Base-by-base conservation (phyloP, 306 rosid species). In the Quercus berberidifolia region DNA sequence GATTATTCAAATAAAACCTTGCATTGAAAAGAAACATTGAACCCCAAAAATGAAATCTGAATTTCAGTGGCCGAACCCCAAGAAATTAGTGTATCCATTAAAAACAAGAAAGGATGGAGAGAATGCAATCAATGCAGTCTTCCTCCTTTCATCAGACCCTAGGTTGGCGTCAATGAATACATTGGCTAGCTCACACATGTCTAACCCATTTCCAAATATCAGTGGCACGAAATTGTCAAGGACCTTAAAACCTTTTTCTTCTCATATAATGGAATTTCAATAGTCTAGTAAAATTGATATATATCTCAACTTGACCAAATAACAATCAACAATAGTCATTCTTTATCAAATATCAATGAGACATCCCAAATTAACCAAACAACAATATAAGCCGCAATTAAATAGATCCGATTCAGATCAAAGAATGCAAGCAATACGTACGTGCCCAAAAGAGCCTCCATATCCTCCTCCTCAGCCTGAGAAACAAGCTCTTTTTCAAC, bases 381-480 rank as follows among this genome's bases (percentile, higher is more conserved):
- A 69, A 67, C 65, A 76, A 60, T 43, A 41, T 11, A 43, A 57
- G 60, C 49, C 12, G 12, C 31, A 49, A 56, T 75, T 69, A 55
- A 38, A 25, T 57, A 20, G 21, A 5, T 1, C 58, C 63, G 49
- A 26, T 14, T 46, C 62, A 75, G 58, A 25, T 14, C 46, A 56
- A 64, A 31, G 69, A 57, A 55, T 25, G 52, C 63, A 77, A 56
- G 57, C 14, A 5, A 55, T 72, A 80, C 97, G 59, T 92, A 95
- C 99, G 88, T 93, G 84, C 93, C 98, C 87, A 95, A 63, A 84
- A 95, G 98, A 73, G 98, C 99, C 80, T 95, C 93, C 97, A 95
- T 91, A 83, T 95, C 98, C 88, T 93, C 99, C 87, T 95, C 99
- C 89, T 95, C 99, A 35, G 93, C 99, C 83, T 95, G 99, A 62